Conservation (phyloP, 257 asterid species). For the Solanum pennellii region DNA sequence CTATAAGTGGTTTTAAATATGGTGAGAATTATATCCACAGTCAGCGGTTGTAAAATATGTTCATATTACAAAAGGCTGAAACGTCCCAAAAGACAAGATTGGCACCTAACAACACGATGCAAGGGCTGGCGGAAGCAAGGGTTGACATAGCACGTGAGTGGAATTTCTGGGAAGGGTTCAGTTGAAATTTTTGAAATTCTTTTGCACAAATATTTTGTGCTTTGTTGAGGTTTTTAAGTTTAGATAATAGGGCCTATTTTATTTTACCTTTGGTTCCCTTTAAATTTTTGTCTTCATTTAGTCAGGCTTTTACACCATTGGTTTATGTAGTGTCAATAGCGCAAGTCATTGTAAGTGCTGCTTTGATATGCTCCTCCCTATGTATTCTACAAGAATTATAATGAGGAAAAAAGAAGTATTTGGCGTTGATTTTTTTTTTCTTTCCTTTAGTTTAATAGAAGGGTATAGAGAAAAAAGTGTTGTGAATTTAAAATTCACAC, state of each 20-base stretch:
- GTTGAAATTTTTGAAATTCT: conserved; percentile 44
- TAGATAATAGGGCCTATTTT: neutral
- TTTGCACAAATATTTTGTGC: conserved; percentile 40
- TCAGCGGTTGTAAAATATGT: conserved; percentile 22
- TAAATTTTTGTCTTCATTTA: neutral
- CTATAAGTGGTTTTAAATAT: conserved; percentile 21
- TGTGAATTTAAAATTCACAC: neutral
- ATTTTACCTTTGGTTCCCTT: neutral
- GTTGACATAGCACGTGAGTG: conserved; percentile 15
- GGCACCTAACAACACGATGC: conserved; percentile 16
- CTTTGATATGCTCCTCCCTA: conserved; percentile 13
- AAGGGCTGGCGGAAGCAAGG: conserved; percentile 42
- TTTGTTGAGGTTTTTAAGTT: conserved; percentile 13
- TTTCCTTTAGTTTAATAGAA: neutral
- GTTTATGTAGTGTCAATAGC: conserved; percentile 20
- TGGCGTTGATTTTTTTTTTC: neutral
- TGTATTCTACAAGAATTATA: conserved; percentile 13
- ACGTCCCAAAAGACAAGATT: conserved; percentile 4
- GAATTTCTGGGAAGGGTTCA: conserved; percentile 9
- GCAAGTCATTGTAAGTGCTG: conserved; percentile 14
- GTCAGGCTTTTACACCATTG: conserved; percentile 22
- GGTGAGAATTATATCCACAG: neutral
- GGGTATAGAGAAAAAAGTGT: neutral
- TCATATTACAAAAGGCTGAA: conserved; percentile 13
- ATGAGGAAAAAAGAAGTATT: neutral